Evolutionary conservation across 2,329 filamentous ascomycete genomes (phyloP).

Genomic region (Pestalotiopsis sp.): DNA sequence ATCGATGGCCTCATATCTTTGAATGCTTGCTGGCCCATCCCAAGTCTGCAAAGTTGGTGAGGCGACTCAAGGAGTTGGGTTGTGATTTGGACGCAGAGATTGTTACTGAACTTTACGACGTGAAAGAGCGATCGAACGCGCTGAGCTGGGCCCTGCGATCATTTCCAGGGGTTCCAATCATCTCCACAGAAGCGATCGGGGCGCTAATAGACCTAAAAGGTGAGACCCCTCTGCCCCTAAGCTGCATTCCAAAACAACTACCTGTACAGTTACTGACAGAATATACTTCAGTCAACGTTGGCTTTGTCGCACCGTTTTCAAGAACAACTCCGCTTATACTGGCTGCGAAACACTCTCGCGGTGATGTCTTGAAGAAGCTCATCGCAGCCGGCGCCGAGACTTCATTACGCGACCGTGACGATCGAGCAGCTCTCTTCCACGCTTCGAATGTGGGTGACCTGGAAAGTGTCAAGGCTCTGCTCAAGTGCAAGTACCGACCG

Average conservation of each 20-base stretch:
- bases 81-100: constrained; percentile 1
- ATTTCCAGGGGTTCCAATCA: neutral
- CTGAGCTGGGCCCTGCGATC: neutral
- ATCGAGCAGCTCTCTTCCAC: constrained; percentile 30
- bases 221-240: constrained; percentile 14
- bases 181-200: constrained; percentile 17
- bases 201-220: constrained; percentile 23
- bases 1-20: neutral
- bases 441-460: constrained; percentile 28
- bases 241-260: neutral
- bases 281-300: constrained; percentile 19
- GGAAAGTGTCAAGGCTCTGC: constrained; percentile 25
- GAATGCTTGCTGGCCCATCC: constrained; percentile 1
- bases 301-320: constrained; percentile 23
- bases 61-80: constrained; percentile 2
- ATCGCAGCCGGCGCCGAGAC: constrained; percentile 25
- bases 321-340: constrained; percentile 25
- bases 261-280: neutral
- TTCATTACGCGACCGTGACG: constrained; percentile 22
- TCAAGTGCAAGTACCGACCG: constrained; percentile 23
- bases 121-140: neutral
- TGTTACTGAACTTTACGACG: neutral
- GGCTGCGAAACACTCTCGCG: constrained; percentile 21
- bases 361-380: constrained; percentile 22
- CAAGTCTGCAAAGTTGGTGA: constrained; percentile 8